A percentile compares a stretch with the other conserved stretches of the same genome.
These are phyloP conservation scores for Aureobasidium mangrovei DNA, from an alignment of 2,329 filamentous ascomycete species.

Conservation along the genomic window DNA sequence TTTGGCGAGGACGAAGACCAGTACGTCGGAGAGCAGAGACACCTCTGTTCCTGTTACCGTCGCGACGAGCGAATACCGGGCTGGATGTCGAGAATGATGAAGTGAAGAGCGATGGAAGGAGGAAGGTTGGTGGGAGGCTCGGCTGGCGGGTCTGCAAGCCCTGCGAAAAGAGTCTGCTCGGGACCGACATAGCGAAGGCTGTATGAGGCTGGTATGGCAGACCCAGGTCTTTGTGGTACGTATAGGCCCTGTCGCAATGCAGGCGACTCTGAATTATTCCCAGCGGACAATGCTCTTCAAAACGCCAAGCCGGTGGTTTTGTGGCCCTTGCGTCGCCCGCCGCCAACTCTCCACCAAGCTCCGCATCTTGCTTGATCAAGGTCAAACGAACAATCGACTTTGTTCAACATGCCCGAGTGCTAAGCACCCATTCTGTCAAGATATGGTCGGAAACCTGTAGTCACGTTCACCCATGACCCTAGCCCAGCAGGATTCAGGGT, in stretches of 20 bases:
- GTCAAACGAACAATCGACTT: no score
- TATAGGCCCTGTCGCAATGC: neutral
- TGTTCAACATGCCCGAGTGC: no score
- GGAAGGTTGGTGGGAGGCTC: slow-evolving; percentile 25
- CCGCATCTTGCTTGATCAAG: neutral
- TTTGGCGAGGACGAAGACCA: slow-evolving; percentile 55
- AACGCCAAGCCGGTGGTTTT: neutral
- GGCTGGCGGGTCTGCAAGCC: slow-evolving; percentile 7
- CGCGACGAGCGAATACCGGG: slow-evolving; percentile 31
- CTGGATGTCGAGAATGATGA: slow-evolving; percentile 25
- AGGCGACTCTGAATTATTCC: slow-evolving; percentile 12
- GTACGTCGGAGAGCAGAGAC: slow-evolving; percentile 73
- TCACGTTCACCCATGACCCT: no score
- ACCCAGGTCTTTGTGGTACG: neutral
- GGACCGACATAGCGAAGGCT: slow-evolving; percentile 3
- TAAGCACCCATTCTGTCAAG: no score
- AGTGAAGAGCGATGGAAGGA: slow-evolving; percentile 30
- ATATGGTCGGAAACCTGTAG: no score
- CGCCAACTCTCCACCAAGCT: neutral
- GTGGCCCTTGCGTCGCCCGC: neutral
- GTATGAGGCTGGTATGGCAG: neutral
- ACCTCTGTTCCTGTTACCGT: slow-evolving; percentile 72
- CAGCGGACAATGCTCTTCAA: neutral
- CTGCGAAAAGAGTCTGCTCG: slow-evolving; percentile 7
- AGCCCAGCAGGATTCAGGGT: no score